Base-by-base conservation (phyloP, 345 rosid species). In the Crucihimalaya himalaica region DNA sequence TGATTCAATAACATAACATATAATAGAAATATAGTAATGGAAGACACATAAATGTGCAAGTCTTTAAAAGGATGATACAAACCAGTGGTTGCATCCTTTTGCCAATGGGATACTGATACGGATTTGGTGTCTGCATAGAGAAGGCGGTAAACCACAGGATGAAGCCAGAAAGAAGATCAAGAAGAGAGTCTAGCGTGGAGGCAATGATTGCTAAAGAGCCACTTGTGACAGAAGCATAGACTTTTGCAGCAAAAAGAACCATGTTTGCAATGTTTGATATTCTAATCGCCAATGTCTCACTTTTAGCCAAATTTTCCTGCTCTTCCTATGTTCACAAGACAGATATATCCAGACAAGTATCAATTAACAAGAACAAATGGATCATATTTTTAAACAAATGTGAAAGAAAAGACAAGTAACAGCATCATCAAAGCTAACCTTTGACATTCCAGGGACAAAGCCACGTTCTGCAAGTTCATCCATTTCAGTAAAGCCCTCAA, bases 71-170 rank as follows among this genome's bases (percentile, higher is more conserved):
- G 52, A 45, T 20, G 31, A 32, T 61, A 87, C 96, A 78, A 40
- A 90, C 99, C 94, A 95, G 63, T 55, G 99, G 99, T 81, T 95
- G 99, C 99, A 95, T 95, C 31, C 99, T 82, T 70, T 92, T 95
- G 31, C 99, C 99, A 65, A 92, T 95, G 21, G 99, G 99, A 72
- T 95, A 95, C 76, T 84, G 97, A 77, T 95, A 95, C 0, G 96
- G 99, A 55, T 86, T 95, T 50, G 94, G 96, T 20, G 96, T 95
- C 81, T 90, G 92, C 98, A 95, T 95, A 13, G 98, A 90, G 81
- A 95, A 95, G 68, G 99, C 99, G 63, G 98, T 88, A 80, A 95
- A 95, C 99, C 99, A 95, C 23, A 95, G 81, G 83, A 95, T 95
- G 81, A 95, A 92, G 56, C 99, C 97, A 21, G 99, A 95, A n/a